These are phyloP conservation scores for Phellopilus nigrolimitatus DNA, from an alignment of 1,284 basidiomycete species.

Conservation along the genomic window DNA sequence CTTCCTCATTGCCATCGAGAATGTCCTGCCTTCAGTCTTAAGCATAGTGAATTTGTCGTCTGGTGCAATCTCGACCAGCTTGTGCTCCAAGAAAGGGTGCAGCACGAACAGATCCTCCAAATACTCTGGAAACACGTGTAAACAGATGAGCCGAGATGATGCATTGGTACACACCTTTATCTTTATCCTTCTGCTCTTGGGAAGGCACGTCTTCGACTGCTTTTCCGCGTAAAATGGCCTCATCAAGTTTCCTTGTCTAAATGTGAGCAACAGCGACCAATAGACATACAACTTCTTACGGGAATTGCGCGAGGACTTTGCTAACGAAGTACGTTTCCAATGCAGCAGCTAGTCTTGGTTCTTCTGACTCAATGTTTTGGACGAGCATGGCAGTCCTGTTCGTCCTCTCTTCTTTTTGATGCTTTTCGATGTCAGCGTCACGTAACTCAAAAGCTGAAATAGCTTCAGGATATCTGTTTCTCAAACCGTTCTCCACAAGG, in stretches of 20 bases:
- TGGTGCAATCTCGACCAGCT: not conserved
- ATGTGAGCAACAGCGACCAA: not conserved
- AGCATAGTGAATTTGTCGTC: not conserved
- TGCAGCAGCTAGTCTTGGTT: not conserved
- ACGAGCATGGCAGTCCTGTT: not conserved
- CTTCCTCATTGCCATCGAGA: slow-evolving; percentile 8
- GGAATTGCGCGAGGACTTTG: slow-evolving; percentile 14
- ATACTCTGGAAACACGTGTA: not conserved
- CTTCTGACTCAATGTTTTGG: not conserved
- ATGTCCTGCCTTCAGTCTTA: not conserved
- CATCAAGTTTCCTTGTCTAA: slow-evolving; percentile 5
- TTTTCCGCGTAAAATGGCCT: not conserved
- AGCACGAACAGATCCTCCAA: not conserved
- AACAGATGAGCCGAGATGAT: not conserved
- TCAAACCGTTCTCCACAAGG: slow-evolving; percentile 30
- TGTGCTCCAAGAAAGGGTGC: not conserved
- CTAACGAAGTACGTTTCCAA: slow-evolving; percentile 18
- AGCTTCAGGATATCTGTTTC: slow-evolving; percentile 27
- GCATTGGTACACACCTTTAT: not conserved
- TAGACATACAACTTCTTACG: slow-evolving; percentile 17
- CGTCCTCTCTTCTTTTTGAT: slow-evolving; percentile 1
- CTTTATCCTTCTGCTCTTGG: not conserved
- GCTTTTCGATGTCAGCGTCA: slow-evolving; percentile 6
- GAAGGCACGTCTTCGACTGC: not conserved
- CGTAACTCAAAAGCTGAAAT: slow-evolving; percentile 28